Conservation (phyloP, 192 early-diverging fungal species). For the Coemansia sp. region DNA sequence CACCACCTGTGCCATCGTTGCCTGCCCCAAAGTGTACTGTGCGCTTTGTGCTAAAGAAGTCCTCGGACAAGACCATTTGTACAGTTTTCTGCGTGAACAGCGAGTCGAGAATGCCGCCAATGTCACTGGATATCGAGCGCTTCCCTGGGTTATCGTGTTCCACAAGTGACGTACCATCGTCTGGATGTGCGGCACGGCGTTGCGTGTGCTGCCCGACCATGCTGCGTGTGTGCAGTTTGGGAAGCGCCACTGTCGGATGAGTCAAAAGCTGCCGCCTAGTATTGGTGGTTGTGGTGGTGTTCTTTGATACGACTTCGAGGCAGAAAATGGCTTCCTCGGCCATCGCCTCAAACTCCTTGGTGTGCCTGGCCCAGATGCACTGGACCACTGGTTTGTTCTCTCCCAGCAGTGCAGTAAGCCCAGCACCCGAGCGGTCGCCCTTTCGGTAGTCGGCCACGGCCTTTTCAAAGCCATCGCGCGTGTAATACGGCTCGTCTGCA, state of each 20-base stretch:
- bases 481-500: constrained; percentile 66
- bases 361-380: constrained; percentile 75
- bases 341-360: constrained; percentile 60
- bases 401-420: constrained; percentile 29
- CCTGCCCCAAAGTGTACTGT: constrained; percentile 60
- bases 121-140: constrained; percentile 8
- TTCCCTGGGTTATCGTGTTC: not conserved
- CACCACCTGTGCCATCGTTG: constrained; percentile 52
- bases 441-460: constrained; percentile 56
- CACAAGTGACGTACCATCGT: constrained; percentile 5
- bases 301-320: constrained; percentile 41
- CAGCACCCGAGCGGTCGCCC: constrained; percentile 26
- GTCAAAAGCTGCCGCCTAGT: not conserved
- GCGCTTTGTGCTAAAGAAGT: constrained; percentile 67
- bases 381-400: constrained; percentile 51
- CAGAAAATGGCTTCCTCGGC: constrained; percentile 75
- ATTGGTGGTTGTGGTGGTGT: not conserved
- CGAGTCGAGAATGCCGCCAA: constrained; percentile 30
- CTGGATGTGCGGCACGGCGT: not conserved
- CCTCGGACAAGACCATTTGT: constrained; percentile 70
- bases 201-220: too few species aligned
- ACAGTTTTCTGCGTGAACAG: constrained; percentile 18
- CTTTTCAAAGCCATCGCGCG: constrained; percentile 67
- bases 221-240: constrained; percentile 23
- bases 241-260: not conserved